Base-by-base conservation (phyloP, 176 grass and related monocot species). In the Carex scoparia region DNA sequence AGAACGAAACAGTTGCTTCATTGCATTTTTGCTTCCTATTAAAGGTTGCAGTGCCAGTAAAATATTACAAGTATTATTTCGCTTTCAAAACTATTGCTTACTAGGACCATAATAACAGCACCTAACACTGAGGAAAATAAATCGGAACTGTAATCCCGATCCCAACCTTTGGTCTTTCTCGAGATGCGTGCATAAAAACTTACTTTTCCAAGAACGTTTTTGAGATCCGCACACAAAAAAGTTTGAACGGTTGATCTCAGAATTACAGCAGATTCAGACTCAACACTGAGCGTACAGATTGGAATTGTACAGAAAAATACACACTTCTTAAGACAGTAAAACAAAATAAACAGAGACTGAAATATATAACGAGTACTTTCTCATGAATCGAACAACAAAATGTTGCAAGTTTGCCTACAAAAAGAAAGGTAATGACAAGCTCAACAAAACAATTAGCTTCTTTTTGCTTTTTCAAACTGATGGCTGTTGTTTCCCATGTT, bases 401-500 rank as follows among this genome's bases (percentile, higher is more conserved):
- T 51, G 38, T 54, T 44, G 8, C 71, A 75, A 54, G 4, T 30
- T 75, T 75, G n/a, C 71, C 28, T 55, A 31, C 9, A 30, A 32
- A 76, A 28, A 56, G 23, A 76, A 76, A 30, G 23, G 23, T 48
- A 67, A 48, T 31, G 61, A 49, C 3, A 67, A 67, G 19, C 12
- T 62, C 14, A 1, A 35, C 37, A 83, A 8, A 60, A 13, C 66
- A 66, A 76, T 84, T 88, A 92, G 68, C 79, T 37, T 89, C 86
- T 87, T 90, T 83, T 80, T 85, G 83, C 40, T 86, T 88, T 13
- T 53, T 10, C 3, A 71, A 87, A 88, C 57, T 71, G 74, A 71
- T 32, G 46, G 81, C 85, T 15, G 55, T 5, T 80, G 88, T 23
- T 23, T 23, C 23, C 23, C 23, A 23, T 23, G 23, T 68, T 81